Base-by-base conservation (phyloP, 75 land plant genomes). In the Selaginella moellendorffii region DNA sequence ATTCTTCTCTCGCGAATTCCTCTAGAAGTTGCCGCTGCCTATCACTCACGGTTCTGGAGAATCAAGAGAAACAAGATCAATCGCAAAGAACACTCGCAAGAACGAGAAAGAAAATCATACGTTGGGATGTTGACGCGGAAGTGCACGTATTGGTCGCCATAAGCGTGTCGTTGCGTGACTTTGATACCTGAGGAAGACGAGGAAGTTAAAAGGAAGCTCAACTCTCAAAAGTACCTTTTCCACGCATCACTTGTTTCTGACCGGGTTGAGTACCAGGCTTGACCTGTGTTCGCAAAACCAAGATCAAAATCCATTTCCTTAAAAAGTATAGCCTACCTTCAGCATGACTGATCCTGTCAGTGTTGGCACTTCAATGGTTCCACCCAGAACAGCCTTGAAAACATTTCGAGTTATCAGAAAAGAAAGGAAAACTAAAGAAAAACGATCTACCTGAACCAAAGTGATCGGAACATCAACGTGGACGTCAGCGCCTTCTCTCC, bases 251-350 rank as follows among this genome's bases (percentile, higher is more conserved):
- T 29, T 84, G 86, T 79, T 87, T 88, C 63, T 91, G 97, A 59
- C 88, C 88, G 62, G 88, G 93, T 59, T 91, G 97, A 46, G 97
- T 91, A 18, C 97, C 97, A 67, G 80, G 75, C n/a, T 81, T 80
- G 56, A 90, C 86, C 96, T 90, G 69, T 46, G 65, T 31, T 27
- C 28, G 0, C 24, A 54, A 24, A 66, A n/a, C 9, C 18, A 10
- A 18, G 20, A 22, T n/a, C 22, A n/a, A 10, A 22, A 56, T 19
- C 9, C 22, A 10, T 10, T 56, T 56, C 22, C 9, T 19, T 10
- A 9, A 56, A 54, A 27, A 2, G 18, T 12, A 27, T 30, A 2
- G 31, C 72, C 63, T 26, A 88, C 97, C 87, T 88, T 92, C 9
- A 92, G 76, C 24, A 83, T 79, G 27, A 90, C 96, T 72, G 82